These are phyloP conservation scores for Aurifilum marmelostoma DNA, from an alignment of 2,329 filamentous ascomycete species.

Conservation along the genomic window DNA sequence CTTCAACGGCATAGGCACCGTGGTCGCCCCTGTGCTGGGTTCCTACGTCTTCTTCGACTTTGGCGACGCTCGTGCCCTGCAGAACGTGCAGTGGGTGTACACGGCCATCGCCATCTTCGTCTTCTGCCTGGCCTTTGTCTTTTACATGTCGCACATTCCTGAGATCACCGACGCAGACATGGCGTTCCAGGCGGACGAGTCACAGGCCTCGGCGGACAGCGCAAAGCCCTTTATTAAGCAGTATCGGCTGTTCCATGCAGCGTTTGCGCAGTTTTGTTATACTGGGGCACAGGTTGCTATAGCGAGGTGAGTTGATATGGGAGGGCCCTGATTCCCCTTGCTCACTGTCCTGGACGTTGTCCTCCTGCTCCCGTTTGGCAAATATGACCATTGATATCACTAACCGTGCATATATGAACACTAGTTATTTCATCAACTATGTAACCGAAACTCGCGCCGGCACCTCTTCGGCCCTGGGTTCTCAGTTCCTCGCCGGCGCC, in stretches of 20 bases:
- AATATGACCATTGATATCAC: too few species aligned
- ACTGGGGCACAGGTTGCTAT: constrained; percentile 72
- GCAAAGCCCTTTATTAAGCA: constrained; percentile 67
- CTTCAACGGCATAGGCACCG: constrained; percentile 75
- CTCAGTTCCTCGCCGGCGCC: constrained; percentile 73
- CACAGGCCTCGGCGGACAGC: constrained; percentile 57
- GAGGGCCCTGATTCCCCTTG: background rate
- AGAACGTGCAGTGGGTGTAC: constrained; percentile 77
- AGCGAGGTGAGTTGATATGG: constrained; percentile 41
- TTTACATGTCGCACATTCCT: constrained; percentile 69
- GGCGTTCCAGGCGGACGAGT: constrained; percentile 60
- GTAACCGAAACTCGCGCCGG: constrained; percentile 61
- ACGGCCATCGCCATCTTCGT: constrained; percentile 74
- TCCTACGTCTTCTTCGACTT: constrained; percentile 74
- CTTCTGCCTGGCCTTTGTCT: constrained; percentile 65
- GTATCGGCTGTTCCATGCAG: constrained; percentile 75
- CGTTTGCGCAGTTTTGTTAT: constrained; percentile 79
- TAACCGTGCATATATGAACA: background rate
- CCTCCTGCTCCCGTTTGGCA: too few species aligned
- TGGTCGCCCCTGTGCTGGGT: constrained; percentile 73
- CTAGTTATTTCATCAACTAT: constrained; percentile 74
- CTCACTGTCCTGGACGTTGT: too few species aligned
- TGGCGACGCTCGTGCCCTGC: constrained; percentile 58
- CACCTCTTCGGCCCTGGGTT: constrained; percentile 55
- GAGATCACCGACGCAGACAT: constrained; percentile 75